Conservation (phyloP, 2,329 filamentous ascomycete species). For the Parastagonospora nodorum region DNA sequence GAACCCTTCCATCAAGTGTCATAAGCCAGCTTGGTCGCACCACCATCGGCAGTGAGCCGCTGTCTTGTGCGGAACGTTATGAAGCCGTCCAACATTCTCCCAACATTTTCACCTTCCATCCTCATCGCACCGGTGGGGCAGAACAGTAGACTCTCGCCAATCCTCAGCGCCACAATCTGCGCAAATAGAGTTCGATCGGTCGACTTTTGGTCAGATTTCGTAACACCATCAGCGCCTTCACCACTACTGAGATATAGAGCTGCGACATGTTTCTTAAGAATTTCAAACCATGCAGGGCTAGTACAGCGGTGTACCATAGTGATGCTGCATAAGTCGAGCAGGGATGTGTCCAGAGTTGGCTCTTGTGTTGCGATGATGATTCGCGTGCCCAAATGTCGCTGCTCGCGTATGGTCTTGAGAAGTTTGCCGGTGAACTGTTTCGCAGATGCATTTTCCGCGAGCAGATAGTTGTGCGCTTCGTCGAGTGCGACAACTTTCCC, state of each 20-base stretch:
- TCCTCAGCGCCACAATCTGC: neutral
- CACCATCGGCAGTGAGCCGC: neutral
- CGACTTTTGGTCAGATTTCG: neutral
- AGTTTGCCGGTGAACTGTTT: slow-evolving; percentile 62
- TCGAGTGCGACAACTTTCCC: slow-evolving; percentile 68
- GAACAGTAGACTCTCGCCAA: neutral
- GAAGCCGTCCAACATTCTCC: neutral
- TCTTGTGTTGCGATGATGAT: slow-evolving; percentile 77
- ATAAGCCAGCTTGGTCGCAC: neutral
- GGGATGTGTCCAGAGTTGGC: slow-evolving; percentile 67
- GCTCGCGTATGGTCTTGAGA: slow-evolving; percentile 67
- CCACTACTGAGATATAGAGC: slow-evolving; percentile 35
- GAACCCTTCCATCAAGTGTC: neutral
- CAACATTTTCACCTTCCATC: neutral
- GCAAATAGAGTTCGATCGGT: neutral
- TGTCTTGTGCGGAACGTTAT: neutral
- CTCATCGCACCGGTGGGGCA: neutral
- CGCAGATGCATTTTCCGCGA: slow-evolving; percentile 53
- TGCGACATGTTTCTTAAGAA: slow-evolving; percentile 55
- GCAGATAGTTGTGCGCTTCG: slow-evolving; percentile 78
- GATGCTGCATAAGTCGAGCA: slow-evolving; percentile 58
- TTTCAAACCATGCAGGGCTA: slow-evolving; percentile 32
- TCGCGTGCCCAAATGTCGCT: slow-evolving; percentile 69
- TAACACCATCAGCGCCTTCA: neutral
- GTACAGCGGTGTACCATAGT: slow-evolving; percentile 5